Evolutionary conservation across 1,284 basidiomycete species (phyloP).

Genomic region (Pseudozyma sp.): DNA sequence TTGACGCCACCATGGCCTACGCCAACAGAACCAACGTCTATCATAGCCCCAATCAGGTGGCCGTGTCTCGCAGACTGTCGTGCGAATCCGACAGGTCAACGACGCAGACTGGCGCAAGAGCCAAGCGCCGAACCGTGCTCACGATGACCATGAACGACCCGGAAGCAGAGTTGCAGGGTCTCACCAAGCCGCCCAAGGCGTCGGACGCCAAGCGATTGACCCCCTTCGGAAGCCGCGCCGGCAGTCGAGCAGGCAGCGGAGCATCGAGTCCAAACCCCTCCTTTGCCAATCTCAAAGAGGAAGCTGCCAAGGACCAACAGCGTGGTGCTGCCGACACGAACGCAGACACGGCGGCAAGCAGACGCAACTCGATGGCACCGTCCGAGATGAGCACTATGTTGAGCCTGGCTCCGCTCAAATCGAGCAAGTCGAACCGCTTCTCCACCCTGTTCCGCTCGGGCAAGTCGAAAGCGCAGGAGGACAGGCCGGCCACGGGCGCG

Average conservation of each 20-base stretch:
- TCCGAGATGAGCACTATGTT: slow-evolving; percentile 14
- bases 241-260: slow-evolving; percentile 44
- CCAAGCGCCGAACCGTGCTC: slow-evolving; percentile 42
- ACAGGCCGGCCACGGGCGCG: not conserved
- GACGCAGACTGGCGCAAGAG: slow-evolving; percentile 12
- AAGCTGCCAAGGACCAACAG: slow-evolving; percentile 5
- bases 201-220: slow-evolving; percentile 28
- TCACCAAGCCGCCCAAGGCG: slow-evolving; percentile 52
- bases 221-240: slow-evolving; percentile 52
- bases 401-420: slow-evolving; percentile 11
- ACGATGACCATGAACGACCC: slow-evolving; percentile 63
- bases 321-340: not conserved
- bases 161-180: slow-evolving; percentile 52
- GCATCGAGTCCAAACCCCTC: slow-evolving; percentile 48
- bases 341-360: not conserved
- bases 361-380: slow-evolving; percentile 25
- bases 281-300: slow-evolving; percentile 29
- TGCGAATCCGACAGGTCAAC: slow-evolving; percentile 10
- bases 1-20: slow-evolving; percentile 49
- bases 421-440: slow-evolving; percentile 15
- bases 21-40: slow-evolving; percentile 49
- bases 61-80: slow-evolving; percentile 26
- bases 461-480: slow-evolving; percentile 23
- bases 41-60: slow-evolving; percentile 42
- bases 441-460: slow-evolving; percentile 32